These are phyloP conservation scores for Terana coerulea DNA, from an alignment of 768 basidiomycete genomes.

Conservation along the genomic window DNA sequence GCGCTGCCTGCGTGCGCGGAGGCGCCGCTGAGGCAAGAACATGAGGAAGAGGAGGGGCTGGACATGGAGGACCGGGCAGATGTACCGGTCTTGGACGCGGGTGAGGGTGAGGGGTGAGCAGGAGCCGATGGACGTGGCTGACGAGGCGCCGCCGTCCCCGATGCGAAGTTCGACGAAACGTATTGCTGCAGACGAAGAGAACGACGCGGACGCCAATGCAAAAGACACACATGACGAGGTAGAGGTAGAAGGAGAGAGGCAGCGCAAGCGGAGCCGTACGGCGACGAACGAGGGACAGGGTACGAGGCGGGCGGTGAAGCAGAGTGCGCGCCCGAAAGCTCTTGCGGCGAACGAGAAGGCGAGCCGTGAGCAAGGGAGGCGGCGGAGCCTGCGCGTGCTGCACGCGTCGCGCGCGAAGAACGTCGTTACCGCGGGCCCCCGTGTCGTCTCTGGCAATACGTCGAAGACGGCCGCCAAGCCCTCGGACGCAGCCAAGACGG, in stretches of 20 bases:
- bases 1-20: too few species aligned
- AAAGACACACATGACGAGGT: conserved; percentile 19
- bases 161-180: conserved; percentile 48
- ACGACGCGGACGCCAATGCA: conserved; percentile 14
- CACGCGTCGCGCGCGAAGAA: conserved; percentile 18
- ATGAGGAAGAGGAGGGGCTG: too few species aligned
- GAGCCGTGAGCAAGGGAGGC: too few species aligned
- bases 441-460: too few species aligned
- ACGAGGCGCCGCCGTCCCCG: conserved; percentile 28
- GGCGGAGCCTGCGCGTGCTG: conserved; percentile 7
- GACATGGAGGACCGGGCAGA: neutral
- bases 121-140: conserved; percentile 7
- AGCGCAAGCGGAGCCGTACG: conserved; percentile 23
- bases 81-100: neutral
- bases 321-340: neutral
- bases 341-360: conserved; percentile 10
- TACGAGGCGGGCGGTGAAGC: neutral
- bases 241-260: conserved; percentile 25
- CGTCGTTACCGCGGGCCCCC: conserved; percentile 10
- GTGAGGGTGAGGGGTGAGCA: neutral
- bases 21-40: too few species aligned
- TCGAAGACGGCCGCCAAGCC: too few species aligned
- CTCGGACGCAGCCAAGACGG: too few species aligned
- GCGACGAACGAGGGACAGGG: neutral
- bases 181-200: conserved; percentile 26